Base-by-base conservation (phyloP, 1,284 basidiomycete species). In the Melampsora larici-populina region DNA sequence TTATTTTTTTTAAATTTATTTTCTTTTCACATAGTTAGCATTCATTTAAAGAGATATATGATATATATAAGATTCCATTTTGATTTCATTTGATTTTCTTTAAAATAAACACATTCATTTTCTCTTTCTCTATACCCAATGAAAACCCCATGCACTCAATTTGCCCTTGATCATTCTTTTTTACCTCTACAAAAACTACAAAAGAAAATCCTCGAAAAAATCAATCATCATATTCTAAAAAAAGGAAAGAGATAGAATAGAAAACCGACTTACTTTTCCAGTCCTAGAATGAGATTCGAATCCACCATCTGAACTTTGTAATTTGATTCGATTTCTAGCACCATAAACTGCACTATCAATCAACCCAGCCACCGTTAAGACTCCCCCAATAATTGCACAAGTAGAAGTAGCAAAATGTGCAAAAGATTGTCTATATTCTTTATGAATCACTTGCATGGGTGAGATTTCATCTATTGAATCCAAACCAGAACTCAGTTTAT, bases 401-500 rank as follows among this genome's bases (percentile, higher is more conserved):
- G 95, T 96, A 91, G 93, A 96, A 49, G 94, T 97, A 55, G 98
- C 85, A 87, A 99, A 98, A 85, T 98, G 97, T 7, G 95, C 94
- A 83, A 99, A 95, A 0, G 92, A 92, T 85, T 97, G 93, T 78
- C 94, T 88, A 55, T 88, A 90, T 83, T 97, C 94, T n/a, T 88
- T 88, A 83, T 97, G 93, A 29, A 94, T 90, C 66, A 97, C 91
- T 75, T 92, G 90, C 83, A 97, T 93, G 1, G 94, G 95, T n/a
- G 93, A 96, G 83, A 99, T 98, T 84, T 99, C 97, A 79, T 83
- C 84, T 77, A 43, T 29, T 21, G 18, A 15, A 69, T 18, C 29
- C 18, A 36, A 48, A 21, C 70, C 33, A 26, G 29, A 29, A 17
- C 64, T 24, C 15, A 26, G 18, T 49, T 66, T 17, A 24, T 8